Evolutionary conservation across 768 basidiomycete genomes (phyloP).

Genomic region (Hemileccinum rubropunctum): DNA sequence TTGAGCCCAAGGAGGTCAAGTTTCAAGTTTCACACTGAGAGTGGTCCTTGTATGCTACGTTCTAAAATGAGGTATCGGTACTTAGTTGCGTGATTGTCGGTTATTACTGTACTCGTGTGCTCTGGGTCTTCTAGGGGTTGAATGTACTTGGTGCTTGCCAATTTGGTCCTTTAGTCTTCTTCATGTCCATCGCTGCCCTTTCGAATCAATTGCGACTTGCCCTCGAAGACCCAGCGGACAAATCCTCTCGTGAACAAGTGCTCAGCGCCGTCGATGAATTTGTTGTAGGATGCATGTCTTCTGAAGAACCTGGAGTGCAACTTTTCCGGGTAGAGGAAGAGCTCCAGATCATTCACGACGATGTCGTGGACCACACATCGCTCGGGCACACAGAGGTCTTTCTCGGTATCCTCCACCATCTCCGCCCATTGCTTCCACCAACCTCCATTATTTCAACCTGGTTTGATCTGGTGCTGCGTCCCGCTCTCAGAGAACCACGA

Average conservation of each 20-base stretch:
- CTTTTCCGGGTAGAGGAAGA: constrained; percentile 61
- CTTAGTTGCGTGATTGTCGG: not conserved
- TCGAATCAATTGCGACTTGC: constrained; percentile 54
- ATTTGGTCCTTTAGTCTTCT: constrained; percentile 7
- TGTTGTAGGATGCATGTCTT: constrained; percentile 47
- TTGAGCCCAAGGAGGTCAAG: constrained; percentile 31
- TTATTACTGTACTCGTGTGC: constrained; percentile 4
- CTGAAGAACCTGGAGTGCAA: constrained; percentile 42
- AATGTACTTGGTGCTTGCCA: constrained; percentile 1
- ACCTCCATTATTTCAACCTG: constrained; percentile 70
- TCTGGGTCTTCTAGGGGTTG: not conserved
- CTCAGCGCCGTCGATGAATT: constrained; percentile 54
- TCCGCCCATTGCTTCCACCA: constrained; percentile 59
- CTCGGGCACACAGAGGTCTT: constrained; percentile 64
- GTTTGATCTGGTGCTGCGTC: constrained; percentile 79
- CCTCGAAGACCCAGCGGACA: constrained; percentile 53
- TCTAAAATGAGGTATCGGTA: not conserved
- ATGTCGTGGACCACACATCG: constrained; percentile 61
- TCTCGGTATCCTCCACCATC: constrained; percentile 60
- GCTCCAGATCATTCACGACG: constrained; percentile 59
- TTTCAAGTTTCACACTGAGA: constrained; percentile 4
- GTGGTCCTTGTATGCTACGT: not conserved
- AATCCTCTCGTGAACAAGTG: constrained; percentile 47
- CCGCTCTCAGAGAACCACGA: constrained; percentile 72
- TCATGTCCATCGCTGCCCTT: constrained; percentile 39